Conservation (phyloP, 148 eudicot genomes). For the Oxyria digyna region DNA sequence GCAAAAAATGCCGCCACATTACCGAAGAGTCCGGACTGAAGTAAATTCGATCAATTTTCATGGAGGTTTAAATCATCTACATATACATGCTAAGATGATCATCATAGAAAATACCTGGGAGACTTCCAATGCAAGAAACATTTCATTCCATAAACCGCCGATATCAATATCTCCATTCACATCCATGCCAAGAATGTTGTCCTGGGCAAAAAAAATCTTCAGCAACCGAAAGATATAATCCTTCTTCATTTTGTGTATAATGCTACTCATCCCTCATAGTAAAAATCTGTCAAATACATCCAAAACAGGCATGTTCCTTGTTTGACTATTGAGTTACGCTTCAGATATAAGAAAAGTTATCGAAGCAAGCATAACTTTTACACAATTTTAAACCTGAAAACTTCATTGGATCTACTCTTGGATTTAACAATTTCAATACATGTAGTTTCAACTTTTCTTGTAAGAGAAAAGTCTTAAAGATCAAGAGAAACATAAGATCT, state of each 20-base stretch:
- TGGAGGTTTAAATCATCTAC: neutral
- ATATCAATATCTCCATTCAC: constrained; percentile 29
- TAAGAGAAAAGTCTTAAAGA: neutral
- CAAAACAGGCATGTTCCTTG: neutral
- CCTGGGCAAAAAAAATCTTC: constrained; percentile 12
- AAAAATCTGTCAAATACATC: neutral
- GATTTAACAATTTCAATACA: neutral
- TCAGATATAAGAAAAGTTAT: neutral
- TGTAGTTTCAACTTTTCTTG: neutral
- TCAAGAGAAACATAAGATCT: neutral
- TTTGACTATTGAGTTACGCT: neutral
- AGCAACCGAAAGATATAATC: constrained; percentile 44
- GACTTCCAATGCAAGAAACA: constrained; percentile 58
- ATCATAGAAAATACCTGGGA: constrained; percentile 45
- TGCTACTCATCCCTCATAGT: neutral
- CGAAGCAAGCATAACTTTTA: neutral
- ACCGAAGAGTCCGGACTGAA: neutral
- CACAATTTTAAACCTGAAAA: neutral
- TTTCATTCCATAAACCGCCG: constrained; percentile 75
- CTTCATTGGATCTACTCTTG: neutral
- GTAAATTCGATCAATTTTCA: neutral
- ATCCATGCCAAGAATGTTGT: constrained; percentile 3
- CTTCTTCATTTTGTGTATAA: constrained; percentile 31
- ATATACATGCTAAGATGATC: neutral
- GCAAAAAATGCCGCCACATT: neutral